Base-by-base conservation (phyloP, 257 asterid species). In the Parsonsia alboflavescens region DNA sequence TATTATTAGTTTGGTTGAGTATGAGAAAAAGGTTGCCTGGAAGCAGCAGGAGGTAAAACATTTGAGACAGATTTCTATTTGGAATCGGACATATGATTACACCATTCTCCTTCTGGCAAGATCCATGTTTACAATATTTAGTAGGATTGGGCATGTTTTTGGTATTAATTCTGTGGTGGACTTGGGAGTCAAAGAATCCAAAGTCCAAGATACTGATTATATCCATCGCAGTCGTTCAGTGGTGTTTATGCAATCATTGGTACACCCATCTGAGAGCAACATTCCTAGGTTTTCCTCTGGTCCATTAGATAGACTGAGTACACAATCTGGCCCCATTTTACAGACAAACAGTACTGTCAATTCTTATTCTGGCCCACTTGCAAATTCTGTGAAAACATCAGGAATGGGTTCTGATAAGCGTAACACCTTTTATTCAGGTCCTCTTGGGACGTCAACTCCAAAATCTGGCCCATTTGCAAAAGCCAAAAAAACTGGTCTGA, bases 41-140 rank as follows among this genome's bases (percentile, higher is more conserved):
- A 91, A 93, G 85, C 77, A 73, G 77, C 95, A 85, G 68, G 98
- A 85, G 78, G 90, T 93, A 84, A 89, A 86, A 85, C 93, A 86
- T 80, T 80, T 88, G 13, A 89, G 84, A 84, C 88, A 84, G 50
- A 77, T 67, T 59, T 88, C 98, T 63, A 91, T 93, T 49, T 93
- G 98, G 98, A 83, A 81, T 79, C 79, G 88, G 58, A 89, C 93
- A 17, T 93, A 87, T 69, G 96, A 93, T 84, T 91, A 93, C 50
- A 82, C 90, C 0, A 76, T 89, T 75, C 89, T 84, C 65, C 90
- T 93, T 54, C 45, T 93, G 69, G 97, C 93, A n/a, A 87, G 96
- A 82, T 86, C 96, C 22, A 30, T 89, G 24, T 93, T 91, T 75
- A 88, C 97, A 28, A 74, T 89, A 72, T 84, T 84, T 75, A 82